These are phyloP conservation scores for Wickerhamiella vanderwaltii DNA, from an alignment of 805 yeast species.

Conservation along the genomic window DNA sequence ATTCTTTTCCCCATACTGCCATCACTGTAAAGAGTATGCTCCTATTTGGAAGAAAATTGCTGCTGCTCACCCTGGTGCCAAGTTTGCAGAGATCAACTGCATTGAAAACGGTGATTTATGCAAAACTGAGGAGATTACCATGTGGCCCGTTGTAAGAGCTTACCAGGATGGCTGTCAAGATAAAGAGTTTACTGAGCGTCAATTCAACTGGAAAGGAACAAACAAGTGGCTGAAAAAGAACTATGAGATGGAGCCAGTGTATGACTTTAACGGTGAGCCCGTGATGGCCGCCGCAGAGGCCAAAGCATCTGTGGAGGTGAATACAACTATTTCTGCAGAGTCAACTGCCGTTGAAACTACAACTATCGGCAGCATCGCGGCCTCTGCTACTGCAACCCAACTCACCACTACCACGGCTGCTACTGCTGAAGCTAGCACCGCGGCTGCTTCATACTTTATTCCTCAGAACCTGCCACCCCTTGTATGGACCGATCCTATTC, in stretches of 20 bases:
- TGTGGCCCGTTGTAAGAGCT: constrained; percentile 15
- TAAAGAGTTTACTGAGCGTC: constrained; percentile 7
- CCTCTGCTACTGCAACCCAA: not conserved
- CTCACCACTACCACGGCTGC: not conserved
- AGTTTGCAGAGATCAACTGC: constrained; percentile 59
- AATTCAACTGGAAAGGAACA: constrained; percentile 13
- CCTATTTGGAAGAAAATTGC: constrained; percentile 39
- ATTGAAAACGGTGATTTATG: constrained; percentile 67
- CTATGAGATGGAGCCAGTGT: no score
- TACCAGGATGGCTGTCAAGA: constrained; percentile 15
- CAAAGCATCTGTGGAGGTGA: not conserved
- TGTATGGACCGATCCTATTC: constrained; percentile 3
- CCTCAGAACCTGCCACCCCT: constrained; percentile 4
- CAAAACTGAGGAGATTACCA: constrained; percentile 6
- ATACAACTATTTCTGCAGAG: not conserved
- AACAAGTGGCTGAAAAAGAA: constrained; percentile 7
- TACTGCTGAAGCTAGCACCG: not conserved
- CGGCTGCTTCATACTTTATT: no score
- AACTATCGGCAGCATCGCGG: no score
- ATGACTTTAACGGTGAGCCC: no score
- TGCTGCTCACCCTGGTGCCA: not conserved
- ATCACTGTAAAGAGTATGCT: constrained; percentile 65
- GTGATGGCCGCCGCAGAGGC: no score
- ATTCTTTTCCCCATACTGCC: constrained; percentile 81
- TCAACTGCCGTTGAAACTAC: not conserved